These are phyloP conservation scores for Lojkania enalia DNA, from an alignment of 2,329 filamentous ascomycete genomes.

Conservation along the genomic window DNA sequence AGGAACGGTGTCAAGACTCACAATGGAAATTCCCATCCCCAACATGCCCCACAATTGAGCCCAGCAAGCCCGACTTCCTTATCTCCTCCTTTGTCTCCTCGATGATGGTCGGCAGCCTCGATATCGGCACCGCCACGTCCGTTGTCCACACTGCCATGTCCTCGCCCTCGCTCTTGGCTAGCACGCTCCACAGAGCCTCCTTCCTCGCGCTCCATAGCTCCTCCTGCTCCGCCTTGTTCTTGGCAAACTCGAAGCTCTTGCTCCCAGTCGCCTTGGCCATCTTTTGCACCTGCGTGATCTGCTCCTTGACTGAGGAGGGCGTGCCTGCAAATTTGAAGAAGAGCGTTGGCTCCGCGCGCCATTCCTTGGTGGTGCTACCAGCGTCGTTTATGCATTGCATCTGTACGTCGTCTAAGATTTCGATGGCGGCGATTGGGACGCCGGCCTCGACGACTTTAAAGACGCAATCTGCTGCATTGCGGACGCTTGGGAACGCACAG, in stretches of 20 bases:
- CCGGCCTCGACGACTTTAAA: constrained; percentile 77
- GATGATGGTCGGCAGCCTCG: constrained; percentile 70
- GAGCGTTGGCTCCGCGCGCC: constrained; percentile 71
- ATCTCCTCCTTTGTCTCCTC: constrained; percentile 74
- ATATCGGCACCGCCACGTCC: constrained; percentile 78
- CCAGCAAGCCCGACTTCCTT: constrained; percentile 63
- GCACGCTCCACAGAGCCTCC: constrained; percentile 72
- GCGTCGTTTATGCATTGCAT: constrained; percentile 75
- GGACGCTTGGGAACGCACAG: constrained; percentile 64
- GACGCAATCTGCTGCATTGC: constrained; percentile 77
- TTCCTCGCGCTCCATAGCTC: constrained; percentile 78
- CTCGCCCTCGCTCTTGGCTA: constrained; percentile 63
- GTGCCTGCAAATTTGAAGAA: constrained; percentile 79
- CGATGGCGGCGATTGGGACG: constrained; percentile 85
- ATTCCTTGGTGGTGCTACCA: constrained; percentile 64
- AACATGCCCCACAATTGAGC: constrained; percentile 71
- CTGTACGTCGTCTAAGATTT: constrained; percentile 89
- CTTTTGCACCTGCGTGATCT: constrained; percentile 68
- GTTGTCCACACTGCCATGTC: constrained; percentile 74
- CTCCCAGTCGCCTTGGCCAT: constrained; percentile 63
- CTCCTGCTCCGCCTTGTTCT: constrained; percentile 63
- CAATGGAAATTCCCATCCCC: constrained; percentile 76
- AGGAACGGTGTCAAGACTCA: constrained; percentile 44
- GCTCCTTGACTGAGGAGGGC: constrained; percentile 72
- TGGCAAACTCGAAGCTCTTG: constrained; percentile 71